Evolutionary conservation across 495 filamentous ascomycete species (phyloP).

Genomic region (Hyaloscypha variabilis): DNA sequence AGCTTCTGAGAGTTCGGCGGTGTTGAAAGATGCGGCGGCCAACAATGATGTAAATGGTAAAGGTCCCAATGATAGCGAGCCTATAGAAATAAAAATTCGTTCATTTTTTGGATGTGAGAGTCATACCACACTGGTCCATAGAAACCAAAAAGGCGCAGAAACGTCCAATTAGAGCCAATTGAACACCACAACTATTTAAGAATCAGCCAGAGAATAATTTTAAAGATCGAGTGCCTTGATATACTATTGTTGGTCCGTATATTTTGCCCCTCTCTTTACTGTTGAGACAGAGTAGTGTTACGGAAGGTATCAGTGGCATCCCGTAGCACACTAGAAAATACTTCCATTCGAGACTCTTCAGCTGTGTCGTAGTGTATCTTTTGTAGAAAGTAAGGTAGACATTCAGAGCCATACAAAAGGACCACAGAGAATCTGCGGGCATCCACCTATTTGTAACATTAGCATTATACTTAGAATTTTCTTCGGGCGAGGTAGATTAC

Average conservation of each 20-base stretch:
- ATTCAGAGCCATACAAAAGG: conserved; percentile 5
- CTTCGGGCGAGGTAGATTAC: conserved; percentile 3
- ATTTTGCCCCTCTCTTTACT: neutral
- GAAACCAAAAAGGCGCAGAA: neutral
- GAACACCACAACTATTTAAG: conserved; percentile 1
- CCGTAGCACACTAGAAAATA: conserved; percentile 4
- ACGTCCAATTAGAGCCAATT: neutral
- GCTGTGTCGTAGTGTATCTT: conserved; percentile 1
- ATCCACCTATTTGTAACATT: conserved; percentile 1
- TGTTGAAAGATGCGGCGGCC: neutral
- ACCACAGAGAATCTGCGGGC: conserved; percentile 1
- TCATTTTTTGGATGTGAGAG: neutral
- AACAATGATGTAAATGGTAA: neutral
- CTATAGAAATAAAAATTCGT: neutral
- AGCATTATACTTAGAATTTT: conserved; percentile 4
- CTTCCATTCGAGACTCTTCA: conserved; percentile 9
- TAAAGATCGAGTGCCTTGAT: neutral
- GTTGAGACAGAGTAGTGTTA: neutral
- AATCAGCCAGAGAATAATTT: neutral
- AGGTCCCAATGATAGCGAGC: neutral
- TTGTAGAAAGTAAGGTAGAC: conserved; percentile 2
- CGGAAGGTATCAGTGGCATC: conserved; percentile 1
- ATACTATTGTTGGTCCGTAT: neutral
- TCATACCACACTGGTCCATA: neutral
- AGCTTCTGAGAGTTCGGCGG: neutral